Base-by-base conservation (phyloP, 1,139 yeast genomes). In the Pichia sp. region DNA sequence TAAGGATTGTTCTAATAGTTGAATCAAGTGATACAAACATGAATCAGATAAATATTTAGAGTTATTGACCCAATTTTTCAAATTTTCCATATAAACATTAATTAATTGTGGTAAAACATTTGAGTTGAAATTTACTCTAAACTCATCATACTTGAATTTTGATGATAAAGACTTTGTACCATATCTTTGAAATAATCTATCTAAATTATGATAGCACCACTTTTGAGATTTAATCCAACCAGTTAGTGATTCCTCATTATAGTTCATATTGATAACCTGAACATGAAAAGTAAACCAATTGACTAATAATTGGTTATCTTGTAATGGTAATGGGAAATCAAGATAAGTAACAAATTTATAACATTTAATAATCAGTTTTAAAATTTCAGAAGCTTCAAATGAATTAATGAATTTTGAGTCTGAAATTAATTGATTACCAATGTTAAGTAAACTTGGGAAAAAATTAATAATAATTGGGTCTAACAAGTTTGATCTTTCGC, bases 191-290 rank as follows among this genome's bases (percentile, higher is more conserved):
- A 86, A 87, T n/a, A 90, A 67, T 58, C 96, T 79, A 62, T 77
- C 80, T 48, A 91, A 68, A 65, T 89, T 89, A 38, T 89, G 90
- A 62, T 83, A 83, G 0, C 95, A 81, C 97, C 99, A 91, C 67
- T 93, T 93, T 68, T 89, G 87, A 57, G 93, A 80, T 67, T 89
- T 91, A 38, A 76, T 79, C 86, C 87, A 82, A 7, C 84, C 76
- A 56, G 74, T 72, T 53, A 75, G 60, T 1, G 80, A 75, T 53
- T 76, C 58, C 7, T 68, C 66, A 3, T 95, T 89, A 9, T 86
- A 70, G 1, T 73, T 73, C 72, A 80, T 76, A 58, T 80, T 82
- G 48, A 88, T 79, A 6, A 88, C 78, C 22, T 77, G 73, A 44
- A 89, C 83, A 62, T 90, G 93, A 58, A 93, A 77, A 53, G 81